Conservation (phyloP, 371 early-diverging fungal genomes). For the Rhizopus sp. region DNA sequence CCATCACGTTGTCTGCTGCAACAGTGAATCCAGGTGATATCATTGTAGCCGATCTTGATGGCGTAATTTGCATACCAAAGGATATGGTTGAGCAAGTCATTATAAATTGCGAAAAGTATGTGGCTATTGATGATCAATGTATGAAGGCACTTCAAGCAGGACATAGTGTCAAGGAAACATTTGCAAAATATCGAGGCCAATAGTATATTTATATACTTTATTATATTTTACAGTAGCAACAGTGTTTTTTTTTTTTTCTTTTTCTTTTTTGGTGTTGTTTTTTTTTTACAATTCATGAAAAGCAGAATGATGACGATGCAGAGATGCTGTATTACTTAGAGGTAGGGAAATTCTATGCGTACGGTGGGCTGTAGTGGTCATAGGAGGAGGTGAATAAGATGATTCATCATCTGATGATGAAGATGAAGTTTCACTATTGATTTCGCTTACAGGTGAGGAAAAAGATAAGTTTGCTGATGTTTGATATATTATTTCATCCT, state of each 20-base stretch:
- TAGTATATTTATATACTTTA: neutral
- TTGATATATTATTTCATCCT: neutral
- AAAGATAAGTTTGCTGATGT: neutral
- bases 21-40: slow-evolving; percentile 70
- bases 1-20: slow-evolving; percentile 57
- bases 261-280: neutral
- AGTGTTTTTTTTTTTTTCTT: neutral
- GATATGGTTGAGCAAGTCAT: slow-evolving; percentile 59
- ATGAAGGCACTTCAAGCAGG: slow-evolving; percentile 71
- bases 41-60: slow-evolving; percentile 81
- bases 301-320: slow-evolving; percentile 3
- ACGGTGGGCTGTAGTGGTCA: neutral
- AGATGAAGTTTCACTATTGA: neutral
- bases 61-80: slow-evolving; percentile 70
- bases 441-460: slow-evolving; percentile 18
- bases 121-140: slow-evolving; percentile 67
- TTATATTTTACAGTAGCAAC: neutral
- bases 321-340: neutral
- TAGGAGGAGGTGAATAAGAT: neutral
- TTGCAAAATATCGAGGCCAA: slow-evolving; percentile 61
- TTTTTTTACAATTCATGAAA: slow-evolving; percentile 7
- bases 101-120: slow-evolving; percentile 51
- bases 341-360: neutral
- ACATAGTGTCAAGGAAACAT: slow-evolving; percentile 62
- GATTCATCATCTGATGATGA: slow-evolving; percentile 1